phyloP scores from a whole-genome alignment of 257 asterid genomes.

The Prunella vulgaris region DNA sequence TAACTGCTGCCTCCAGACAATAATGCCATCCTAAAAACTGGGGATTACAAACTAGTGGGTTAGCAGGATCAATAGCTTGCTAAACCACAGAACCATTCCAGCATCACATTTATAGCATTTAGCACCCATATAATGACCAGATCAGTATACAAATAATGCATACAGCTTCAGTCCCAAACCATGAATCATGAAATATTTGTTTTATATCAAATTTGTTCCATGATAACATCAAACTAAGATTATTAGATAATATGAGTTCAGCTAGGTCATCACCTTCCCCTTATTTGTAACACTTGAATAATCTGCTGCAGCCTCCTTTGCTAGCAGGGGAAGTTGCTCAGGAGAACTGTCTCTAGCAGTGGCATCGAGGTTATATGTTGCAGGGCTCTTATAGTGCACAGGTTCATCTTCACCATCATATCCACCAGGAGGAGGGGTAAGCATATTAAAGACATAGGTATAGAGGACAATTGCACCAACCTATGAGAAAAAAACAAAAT shows the following conservation, averaged over 20 bases:
- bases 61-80: slow-evolving; percentile 3
- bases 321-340: slow-evolving; percentile 69
- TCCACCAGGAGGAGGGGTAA: slow-evolving; percentile 92
- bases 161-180: neutral
- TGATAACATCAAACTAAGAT: neutral
- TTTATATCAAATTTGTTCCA: neutral
- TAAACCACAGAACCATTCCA: neutral
- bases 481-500: slow-evolving; percentile 34
- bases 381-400: slow-evolving; percentile 42
- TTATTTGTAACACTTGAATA: slow-evolving; percentile 35
- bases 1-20: neutral
- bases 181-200: neutral
- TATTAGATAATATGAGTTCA: slow-evolving; percentile 1
- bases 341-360: slow-evolving; percentile 37
- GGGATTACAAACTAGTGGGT: neutral
- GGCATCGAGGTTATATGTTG: slow-evolving; percentile 27
- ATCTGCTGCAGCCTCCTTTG: slow-evolving; percentile 39
- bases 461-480: slow-evolving; percentile 95
- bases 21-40: neutral
- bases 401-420: slow-evolving; percentile 53
- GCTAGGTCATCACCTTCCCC: slow-evolving; percentile 44
- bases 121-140: neutral
- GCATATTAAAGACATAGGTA: slow-evolving; percentile 92
- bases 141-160: neutral
- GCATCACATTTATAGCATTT: neutral